Conservation (phyloP, 2,329 filamentous ascomycete species). For the Penicillium hesseltinei region DNA sequence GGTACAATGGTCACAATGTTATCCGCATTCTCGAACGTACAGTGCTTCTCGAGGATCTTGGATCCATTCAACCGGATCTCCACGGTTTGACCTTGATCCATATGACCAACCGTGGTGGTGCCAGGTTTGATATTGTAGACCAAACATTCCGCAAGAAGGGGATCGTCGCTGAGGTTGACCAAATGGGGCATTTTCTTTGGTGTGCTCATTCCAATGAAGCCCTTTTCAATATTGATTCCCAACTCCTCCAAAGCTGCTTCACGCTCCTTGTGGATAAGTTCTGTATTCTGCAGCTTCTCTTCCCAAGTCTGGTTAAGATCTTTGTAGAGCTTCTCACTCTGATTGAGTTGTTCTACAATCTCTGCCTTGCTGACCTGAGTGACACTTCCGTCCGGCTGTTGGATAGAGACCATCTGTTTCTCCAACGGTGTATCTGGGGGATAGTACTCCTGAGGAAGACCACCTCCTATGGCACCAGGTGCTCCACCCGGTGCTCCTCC, state of each 20-base stretch:
- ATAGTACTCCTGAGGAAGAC: conserved; percentile 76
- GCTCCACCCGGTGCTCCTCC: conserved; percentile 46
- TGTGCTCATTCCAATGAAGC: conserved; percentile 89
- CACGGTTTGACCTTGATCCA: conserved; percentile 76
- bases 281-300: conserved; percentile 89
- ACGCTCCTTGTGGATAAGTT: conserved; percentile 95
- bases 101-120: conserved; percentile 89
- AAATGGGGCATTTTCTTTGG: conserved; percentile 99
- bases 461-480: conserved; percentile 46
- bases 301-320: conserved; percentile 99
- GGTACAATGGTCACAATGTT: conserved; percentile 90
- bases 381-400: conserved; percentile 74
- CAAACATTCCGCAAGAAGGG: conserved; percentile 88
- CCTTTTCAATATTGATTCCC: conserved; percentile 98
- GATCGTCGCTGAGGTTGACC: conserved; percentile 95
- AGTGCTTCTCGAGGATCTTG: conserved; percentile 89
- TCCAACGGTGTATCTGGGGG: conserved; percentile 89
- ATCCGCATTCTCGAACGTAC: conserved; percentile 88
- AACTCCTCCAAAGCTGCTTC: conserved; percentile 93
- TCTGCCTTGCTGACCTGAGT: conserved; percentile 98
- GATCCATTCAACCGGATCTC: conserved; percentile 94
- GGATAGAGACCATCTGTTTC: conserved; percentile 94
- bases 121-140: conserved; percentile 98
- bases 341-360: conserved; percentile 92
- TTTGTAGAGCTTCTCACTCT: conserved; percentile 92